phyloP scores from a whole-genome alignment of 139 green algal species.

The Gonium pectorale region DNA sequence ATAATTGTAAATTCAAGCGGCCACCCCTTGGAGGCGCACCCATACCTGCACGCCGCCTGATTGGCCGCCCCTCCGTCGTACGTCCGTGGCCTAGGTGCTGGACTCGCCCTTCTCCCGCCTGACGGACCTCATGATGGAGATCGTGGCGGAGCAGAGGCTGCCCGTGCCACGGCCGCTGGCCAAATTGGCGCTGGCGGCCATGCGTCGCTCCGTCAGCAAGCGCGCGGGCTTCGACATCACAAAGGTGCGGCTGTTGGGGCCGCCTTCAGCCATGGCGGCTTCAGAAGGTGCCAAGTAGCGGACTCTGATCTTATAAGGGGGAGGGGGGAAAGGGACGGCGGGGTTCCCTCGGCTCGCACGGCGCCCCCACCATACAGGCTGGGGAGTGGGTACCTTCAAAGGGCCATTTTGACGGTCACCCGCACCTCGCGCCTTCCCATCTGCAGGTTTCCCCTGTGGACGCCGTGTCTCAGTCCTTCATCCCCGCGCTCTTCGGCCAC shows the following conservation, averaged over 20 bases:
- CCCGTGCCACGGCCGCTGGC: conserved; percentile 63
- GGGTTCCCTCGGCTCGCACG: no score
- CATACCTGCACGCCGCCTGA: no score
- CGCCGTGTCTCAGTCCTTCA: conserved; percentile 76
- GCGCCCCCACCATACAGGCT: no score
- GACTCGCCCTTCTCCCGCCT: conserved; percentile 94
- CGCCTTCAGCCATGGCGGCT: not conserved
- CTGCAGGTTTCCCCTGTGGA: conserved; percentile 59
- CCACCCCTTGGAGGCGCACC: no score
- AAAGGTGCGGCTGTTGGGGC: conserved; percentile 33
- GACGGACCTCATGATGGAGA: conserved; percentile 91
- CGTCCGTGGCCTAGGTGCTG: conserved; percentile 71
- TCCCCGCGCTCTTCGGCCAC: conserved; percentile 95
- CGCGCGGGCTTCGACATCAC: conserved; percentile 87
- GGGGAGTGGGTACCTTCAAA: no score
- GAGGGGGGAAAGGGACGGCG: no score
- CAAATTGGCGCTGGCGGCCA: conserved; percentile 75
- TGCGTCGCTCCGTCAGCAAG: conserved; percentile 79
- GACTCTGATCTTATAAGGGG: no score
- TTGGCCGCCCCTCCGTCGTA: not conserved
- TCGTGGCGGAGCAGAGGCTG: conserved; percentile 82
- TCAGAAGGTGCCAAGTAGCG: no score
- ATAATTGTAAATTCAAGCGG: no score
- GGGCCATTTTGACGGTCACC: not conserved
- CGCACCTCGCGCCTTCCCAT: not conserved